Evolutionary conservation across 2,329 filamentous ascomycete species (phyloP).

Genomic region (Penicillium sp.): DNA sequence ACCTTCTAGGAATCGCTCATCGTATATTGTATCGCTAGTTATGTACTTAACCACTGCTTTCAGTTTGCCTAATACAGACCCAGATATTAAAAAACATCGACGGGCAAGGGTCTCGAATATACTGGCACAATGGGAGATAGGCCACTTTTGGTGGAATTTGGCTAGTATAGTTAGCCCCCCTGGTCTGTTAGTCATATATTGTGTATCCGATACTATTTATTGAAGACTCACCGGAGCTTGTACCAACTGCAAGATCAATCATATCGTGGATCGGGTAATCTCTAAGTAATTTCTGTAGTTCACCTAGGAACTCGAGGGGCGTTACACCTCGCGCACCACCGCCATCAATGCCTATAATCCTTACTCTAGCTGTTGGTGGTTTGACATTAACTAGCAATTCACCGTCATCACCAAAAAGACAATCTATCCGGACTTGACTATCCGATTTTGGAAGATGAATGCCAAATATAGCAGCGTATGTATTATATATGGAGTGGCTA

Average conservation of each 20-base stretch:
- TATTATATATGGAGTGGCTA: constrained; percentile 9
- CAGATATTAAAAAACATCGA: neutral
- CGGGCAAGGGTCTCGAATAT: constrained; percentile 10
- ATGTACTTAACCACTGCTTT: constrained; percentile 9
- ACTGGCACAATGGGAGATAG: constrained; percentile 2
- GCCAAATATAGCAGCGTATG: neutral
- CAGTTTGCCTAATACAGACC: constrained; percentile 1
- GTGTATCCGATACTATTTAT: neutral
- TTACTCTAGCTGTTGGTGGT: constrained; percentile 9
- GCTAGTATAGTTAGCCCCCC: constrained; percentile 11
- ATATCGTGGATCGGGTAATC: constrained; percentile 9
- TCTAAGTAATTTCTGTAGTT: constrained; percentile 10
- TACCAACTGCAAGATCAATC: constrained; percentile 10
- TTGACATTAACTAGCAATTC: constrained; percentile 9
- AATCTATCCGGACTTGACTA: neutral
- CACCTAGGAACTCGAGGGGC: constrained; percentile 8
- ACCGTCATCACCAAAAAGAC: neutral
- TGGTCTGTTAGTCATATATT: neutral
- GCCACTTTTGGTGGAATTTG: constrained; percentile 11
- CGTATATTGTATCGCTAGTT: constrained; percentile 11
- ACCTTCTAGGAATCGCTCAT: constrained; percentile 5
- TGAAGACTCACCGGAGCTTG: constrained; percentile 7
- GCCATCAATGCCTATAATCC: constrained; percentile 9
- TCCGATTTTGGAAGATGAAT: neutral
- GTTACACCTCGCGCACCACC: constrained; percentile 10